phyloP scores from a whole-genome alignment of 495 filamentous ascomycete species.

The Hamigera avellanea region DNA sequence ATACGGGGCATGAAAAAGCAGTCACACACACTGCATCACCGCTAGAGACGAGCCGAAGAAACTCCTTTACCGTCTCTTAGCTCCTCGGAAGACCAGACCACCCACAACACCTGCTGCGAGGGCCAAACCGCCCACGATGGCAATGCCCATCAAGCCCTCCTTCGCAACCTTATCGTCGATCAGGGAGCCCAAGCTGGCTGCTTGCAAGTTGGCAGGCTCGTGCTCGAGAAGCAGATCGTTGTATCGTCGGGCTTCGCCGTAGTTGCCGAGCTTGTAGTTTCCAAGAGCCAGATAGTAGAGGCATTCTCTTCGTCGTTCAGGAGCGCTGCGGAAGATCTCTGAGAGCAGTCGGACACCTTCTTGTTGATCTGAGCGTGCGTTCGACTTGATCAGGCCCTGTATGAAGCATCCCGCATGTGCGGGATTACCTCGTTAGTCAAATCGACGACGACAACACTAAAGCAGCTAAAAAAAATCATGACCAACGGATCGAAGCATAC shows the following conservation, averaged over 20 bases:
- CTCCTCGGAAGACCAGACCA: constrained; percentile 65
- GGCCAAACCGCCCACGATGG: constrained; percentile 90
- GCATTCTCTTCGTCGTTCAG: constrained; percentile 89
- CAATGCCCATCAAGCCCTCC: constrained; percentile 88
- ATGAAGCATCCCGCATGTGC: constrained; percentile 6
- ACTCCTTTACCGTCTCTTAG: constrained; percentile 40
- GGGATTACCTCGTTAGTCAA: constrained; percentile 6
- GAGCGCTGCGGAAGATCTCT: constrained; percentile 88
- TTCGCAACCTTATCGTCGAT: constrained; percentile 94
- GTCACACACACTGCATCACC: constrained; percentile 1
- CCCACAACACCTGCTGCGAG: constrained; percentile 90
- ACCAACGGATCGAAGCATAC: constrained; percentile 31
- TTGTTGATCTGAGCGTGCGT: constrained; percentile 74
- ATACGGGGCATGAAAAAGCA: constrained; percentile 12
- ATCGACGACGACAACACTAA: neutral
- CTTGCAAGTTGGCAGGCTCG: constrained; percentile 84
- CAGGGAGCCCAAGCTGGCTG: constrained; percentile 65
- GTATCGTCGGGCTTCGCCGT: constrained; percentile 84
- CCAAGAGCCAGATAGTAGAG: constrained; percentile 95
- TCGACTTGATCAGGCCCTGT: constrained; percentile 91
- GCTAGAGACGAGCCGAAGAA: neutral
- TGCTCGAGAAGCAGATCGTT: constrained; percentile 84
- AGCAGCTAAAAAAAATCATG: neutral
- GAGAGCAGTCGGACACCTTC: constrained; percentile 87
- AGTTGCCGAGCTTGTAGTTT: constrained; percentile 97